phyloP scores from a whole-genome alignment of 2,329 filamentous ascomycete genomes.

The Xylaria sp. region DNA sequence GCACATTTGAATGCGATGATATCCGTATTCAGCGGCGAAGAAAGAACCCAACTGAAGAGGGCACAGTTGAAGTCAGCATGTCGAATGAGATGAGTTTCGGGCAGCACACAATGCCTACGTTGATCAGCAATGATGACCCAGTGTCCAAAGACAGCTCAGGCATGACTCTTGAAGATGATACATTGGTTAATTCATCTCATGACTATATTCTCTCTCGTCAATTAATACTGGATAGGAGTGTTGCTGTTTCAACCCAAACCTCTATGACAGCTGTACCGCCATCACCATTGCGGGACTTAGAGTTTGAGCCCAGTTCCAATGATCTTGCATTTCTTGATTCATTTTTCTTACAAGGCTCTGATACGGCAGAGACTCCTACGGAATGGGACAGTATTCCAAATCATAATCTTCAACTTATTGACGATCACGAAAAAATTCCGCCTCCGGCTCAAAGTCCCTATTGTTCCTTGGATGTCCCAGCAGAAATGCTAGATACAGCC shows the following conservation, averaged over 20 bases:
- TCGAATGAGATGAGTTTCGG: neutral
- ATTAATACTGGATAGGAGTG: neutral
- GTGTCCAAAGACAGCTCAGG: neutral
- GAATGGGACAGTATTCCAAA: neutral
- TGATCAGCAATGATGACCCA: neutral
- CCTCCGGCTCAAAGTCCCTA: conserved; percentile 3
- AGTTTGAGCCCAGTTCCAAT: conserved; percentile 14
- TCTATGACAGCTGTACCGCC: neutral
- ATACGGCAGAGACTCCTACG: neutral
- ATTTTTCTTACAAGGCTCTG: conserved; percentile 13
- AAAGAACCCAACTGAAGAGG: neutral
- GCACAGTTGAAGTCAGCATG: neutral
- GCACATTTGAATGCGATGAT: conserved; percentile 24
- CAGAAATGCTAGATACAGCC: conserved; percentile 10
- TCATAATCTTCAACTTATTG: neutral
- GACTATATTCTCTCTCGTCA: neutral
- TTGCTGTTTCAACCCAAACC: neutral
- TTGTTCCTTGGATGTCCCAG: neutral
- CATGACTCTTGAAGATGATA: neutral
- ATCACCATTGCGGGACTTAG: conserved; percentile 2
- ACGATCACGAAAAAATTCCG: neutral
- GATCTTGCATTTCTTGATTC: conserved; percentile 17
- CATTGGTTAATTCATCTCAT: neutral
- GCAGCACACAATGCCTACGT: neutral
- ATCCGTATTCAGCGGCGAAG: conserved; percentile 14